Percentiles rank a stretch among this genome's conserved stretches.
These are phyloP conservation scores for Fusarium buharicum DNA, from an alignment of 2,329 filamentous ascomycete species.

Conservation along the genomic window DNA sequence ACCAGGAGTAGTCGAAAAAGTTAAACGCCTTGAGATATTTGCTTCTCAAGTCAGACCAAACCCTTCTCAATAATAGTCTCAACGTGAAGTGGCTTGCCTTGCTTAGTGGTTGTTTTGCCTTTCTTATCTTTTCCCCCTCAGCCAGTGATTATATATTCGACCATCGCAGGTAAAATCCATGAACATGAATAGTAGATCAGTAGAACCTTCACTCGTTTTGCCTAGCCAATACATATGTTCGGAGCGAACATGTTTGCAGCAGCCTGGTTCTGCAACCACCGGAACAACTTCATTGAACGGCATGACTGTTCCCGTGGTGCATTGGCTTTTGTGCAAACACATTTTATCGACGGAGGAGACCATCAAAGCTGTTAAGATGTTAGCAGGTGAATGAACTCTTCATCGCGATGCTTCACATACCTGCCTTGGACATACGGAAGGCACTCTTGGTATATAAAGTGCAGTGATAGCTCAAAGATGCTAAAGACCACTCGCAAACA, in stretches of 20 bases:
- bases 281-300: background rate
- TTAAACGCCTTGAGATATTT: background rate
- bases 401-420: background rate
- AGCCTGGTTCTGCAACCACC: constrained; percentile 3
- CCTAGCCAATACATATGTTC: background rate
- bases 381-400: constrained; percentile 16
- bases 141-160: constrained; percentile 20
- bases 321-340: constrained; percentile 19
- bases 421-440: constrained; percentile 8
- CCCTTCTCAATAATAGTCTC: background rate
- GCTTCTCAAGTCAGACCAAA: constrained; percentile 9
- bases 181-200: constrained; percentile 2
- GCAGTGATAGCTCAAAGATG: constrained; percentile 5
- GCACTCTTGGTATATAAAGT: background rate
- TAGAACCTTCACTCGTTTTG: background rate
- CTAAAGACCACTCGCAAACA: constrained; percentile 1
- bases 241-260: constrained; percentile 14
- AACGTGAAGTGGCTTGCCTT: background rate
- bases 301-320: background rate
- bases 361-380: background rate
- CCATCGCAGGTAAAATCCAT: background rate
- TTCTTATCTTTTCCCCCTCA: background rate
- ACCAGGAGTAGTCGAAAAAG: background rate
- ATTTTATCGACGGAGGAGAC: background rate
- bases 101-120: background rate